Base-by-base conservation (phyloP, 306 rosid species). In the Acacia melanoxylon region DNA sequence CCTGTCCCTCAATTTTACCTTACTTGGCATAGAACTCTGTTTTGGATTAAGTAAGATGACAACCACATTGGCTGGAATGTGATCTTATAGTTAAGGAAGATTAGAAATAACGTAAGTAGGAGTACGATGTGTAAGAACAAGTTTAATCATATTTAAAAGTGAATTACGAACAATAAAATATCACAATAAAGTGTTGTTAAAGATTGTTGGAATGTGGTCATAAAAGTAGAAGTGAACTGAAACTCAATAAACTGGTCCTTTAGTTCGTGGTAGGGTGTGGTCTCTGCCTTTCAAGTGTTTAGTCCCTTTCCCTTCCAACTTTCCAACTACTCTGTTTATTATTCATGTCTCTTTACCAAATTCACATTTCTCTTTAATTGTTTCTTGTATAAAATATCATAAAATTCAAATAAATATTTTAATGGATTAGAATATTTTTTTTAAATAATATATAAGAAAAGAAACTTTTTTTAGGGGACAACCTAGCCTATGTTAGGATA, bases 261-360 rank as follows among this genome's bases (percentile, higher is more conserved):
- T 40, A 35, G 73, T 8, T 68, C 13, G 42, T 35, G 45, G 72
- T 37, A 41, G 74, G 74, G 74, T 11, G 51, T 40, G 45, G 19
- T 17, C 7, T 20, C 29, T 33, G 40, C 20, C 76, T 63, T 82
- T 72, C 51, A 70, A n/a, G 2, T 33, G 82, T 76, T 71, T 14
- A 46, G 70, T 73, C 86, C 56, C 72, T 35, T 15, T 78, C 87
- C 22, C 56, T 59, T 25, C 80, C 4, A 31, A 61, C 61, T 71
- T 54, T 46, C 63, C 14, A 24, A 41, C 35, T 15, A 22, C 44
- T 6, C 6, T 17, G n/a, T 17, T 22, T 27, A 78, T 37, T 66
- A 78, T 37, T 52, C 71, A 68, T 25, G 69, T n/a, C 69, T 54
- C 46, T 72, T 59, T 19, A 0, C 67, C 14, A 4, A 24, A 52